Evolutionary conservation across 805 yeast genomes (phyloP).

Genomic region (Metschnikowia lochheadii): DNA sequence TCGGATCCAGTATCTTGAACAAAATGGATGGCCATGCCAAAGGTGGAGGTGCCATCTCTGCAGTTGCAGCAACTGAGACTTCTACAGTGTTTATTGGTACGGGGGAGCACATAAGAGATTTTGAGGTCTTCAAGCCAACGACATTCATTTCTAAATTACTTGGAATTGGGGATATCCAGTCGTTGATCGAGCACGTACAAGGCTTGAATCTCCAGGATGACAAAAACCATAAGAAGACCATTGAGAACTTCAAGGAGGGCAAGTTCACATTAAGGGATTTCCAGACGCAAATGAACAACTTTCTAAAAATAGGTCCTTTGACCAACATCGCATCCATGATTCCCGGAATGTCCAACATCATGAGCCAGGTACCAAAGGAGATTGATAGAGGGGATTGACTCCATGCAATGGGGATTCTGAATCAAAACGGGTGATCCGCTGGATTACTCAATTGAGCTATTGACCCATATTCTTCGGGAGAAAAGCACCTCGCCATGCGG

Average conservation of each 20-base stretch:
- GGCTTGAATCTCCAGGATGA: constrained; percentile 63
- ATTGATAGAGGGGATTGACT: too few species aligned
- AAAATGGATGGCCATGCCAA: constrained; percentile 98
- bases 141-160: constrained; percentile 86
- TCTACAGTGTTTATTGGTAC: constrained; percentile 97
- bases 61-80: constrained; percentile 94
- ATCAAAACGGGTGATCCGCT: too few species aligned
- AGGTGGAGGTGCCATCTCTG: constrained; percentile 99
- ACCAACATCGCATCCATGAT: constrained; percentile 93
- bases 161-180: constrained; percentile 94
- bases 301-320: constrained; percentile 94
- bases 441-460: too few species aligned
- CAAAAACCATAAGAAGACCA: constrained; percentile 79
- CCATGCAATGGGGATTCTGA: too few species aligned
- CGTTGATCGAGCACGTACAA: constrained; percentile 90
- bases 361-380: constrained; percentile 63
- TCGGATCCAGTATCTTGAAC: constrained; percentile 92
- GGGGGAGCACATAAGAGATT: constrained; percentile 93
- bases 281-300: constrained; percentile 91
- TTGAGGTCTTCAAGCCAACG: constrained; percentile 86
- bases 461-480: too few species aligned
- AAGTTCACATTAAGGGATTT: constrained; percentile 88
- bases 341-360: constrained; percentile 82
- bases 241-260: constrained; percentile 92
- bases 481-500: too few species aligned